Evolutionary conservation across 1,284 basidiomycete species (phyloP).

Genomic region (Rugiboletus extremiorientalis): DNA sequence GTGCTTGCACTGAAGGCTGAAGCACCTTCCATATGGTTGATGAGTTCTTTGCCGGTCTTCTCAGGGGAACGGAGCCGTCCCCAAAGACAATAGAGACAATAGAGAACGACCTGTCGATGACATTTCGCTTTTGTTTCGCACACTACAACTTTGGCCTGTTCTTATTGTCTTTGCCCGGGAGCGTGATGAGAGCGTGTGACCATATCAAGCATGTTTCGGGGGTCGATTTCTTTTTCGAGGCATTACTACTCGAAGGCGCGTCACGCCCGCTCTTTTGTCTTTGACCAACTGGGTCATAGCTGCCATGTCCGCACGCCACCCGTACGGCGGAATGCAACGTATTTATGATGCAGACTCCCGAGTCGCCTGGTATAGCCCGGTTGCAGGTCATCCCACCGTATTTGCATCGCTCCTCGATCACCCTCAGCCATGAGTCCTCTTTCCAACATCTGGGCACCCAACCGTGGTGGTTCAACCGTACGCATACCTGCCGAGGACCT

Average conservation of each 20-base stretch:
- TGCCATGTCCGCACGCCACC: conserved; percentile 8
- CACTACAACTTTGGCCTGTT: conserved; percentile 8
- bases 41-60: too few species aligned
- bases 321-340: conserved; percentile 16
- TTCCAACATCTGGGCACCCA: conserved; percentile 6
- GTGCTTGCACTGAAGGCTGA: not conserved
- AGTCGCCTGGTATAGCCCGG: conserved; percentile 3
- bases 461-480: not conserved
- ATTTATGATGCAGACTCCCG: conserved; percentile 19
- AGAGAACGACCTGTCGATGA: conserved; percentile 12
- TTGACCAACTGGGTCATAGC: conserved; percentile 18
- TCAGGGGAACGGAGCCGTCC: not conserved
- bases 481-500: conserved; percentile 15
- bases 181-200: not conserved
- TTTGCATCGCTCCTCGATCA: not conserved
- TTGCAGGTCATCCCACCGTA: conserved; percentile 14
- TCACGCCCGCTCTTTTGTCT: conserved; percentile 26
- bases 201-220: conserved; percentile 3
- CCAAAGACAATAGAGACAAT: conserved; percentile 30
- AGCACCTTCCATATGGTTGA: not conserved
- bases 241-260: not conserved
- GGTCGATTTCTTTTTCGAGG: conserved; percentile 9
- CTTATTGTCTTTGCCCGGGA: conserved; percentile 24
- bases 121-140: conserved; percentile 13
- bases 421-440: conserved; percentile 14